These are phyloP conservation scores for Penicillium olsonii DNA, from an alignment of 2,329 filamentous ascomycete genomes.

Conservation along the genomic window DNA sequence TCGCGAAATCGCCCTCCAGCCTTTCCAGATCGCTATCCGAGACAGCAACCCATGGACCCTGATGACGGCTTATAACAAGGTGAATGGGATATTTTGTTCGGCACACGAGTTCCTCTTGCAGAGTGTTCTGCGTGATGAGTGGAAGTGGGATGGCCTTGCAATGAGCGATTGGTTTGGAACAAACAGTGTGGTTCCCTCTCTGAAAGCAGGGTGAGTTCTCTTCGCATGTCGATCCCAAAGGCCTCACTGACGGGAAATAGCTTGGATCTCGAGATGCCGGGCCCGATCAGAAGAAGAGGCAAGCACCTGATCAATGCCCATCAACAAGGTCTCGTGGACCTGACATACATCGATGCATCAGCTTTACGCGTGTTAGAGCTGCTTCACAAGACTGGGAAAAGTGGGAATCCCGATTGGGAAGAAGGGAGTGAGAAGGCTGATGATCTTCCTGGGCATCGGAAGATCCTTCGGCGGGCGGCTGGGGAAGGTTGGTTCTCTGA, in stretches of 20 bases:
- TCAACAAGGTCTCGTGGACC: neutral
- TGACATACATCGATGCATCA: neutral
- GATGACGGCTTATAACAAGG: constrained; percentile 18
- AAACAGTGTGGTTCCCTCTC: constrained; percentile 24
- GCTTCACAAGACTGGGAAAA: neutral
- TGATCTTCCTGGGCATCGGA: neutral
- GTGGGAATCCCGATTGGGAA: neutral
- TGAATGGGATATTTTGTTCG: constrained; percentile 14
- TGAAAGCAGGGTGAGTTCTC: too few relatives aligned
- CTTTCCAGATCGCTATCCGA: constrained; percentile 12
- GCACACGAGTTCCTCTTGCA: neutral
- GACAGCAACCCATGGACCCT: constrained; percentile 6
- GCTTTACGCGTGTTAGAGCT: neutral
- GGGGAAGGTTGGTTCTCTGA: neutral
- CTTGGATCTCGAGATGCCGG: neutral
- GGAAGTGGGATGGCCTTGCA: constrained; percentile 5
- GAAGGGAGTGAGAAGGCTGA: neutral
- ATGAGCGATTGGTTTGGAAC: constrained; percentile 15
- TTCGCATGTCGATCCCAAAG: too few relatives aligned
- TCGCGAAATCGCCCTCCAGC: constrained; percentile 19
- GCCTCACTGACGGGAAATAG: too few relatives aligned
- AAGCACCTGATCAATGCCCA: neutral
- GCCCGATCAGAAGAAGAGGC: neutral
- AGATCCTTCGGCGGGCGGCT: neutral
- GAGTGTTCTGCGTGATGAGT: neutral